Evolutionary conservation across 495 filamentous ascomycete genomes (phyloP).

Genomic region (Lophiostoma macrostomum): DNA sequence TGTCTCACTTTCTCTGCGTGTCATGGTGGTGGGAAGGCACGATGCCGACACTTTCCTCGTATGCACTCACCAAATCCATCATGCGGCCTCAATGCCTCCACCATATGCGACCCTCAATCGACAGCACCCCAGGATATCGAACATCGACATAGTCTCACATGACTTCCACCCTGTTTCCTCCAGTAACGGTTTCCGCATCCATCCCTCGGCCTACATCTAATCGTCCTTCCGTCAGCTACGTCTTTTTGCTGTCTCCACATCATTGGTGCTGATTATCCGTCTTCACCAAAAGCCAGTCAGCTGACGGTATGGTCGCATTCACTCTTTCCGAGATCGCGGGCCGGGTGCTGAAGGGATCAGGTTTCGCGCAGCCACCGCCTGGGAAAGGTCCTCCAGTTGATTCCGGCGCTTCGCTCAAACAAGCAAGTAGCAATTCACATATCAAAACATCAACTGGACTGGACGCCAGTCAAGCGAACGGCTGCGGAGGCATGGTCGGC

Average conservation of each 20-base stretch:
- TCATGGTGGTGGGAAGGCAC: too few relatives aligned
- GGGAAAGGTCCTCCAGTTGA: conserved; percentile 18
- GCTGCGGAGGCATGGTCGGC: conserved; percentile 28
- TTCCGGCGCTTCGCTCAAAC: conserved; percentile 1
- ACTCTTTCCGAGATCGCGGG: conserved; percentile 19
- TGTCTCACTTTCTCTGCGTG: too few relatives aligned
- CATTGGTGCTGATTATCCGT: background rate
- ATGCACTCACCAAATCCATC: background rate
- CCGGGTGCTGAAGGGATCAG: conserved; percentile 29
- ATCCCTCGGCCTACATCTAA: conserved; percentile 24
- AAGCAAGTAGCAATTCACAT: conserved; percentile 1
- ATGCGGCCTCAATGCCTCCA: too few relatives aligned
- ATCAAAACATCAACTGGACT: conserved; percentile 1
- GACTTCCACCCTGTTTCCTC: conserved; percentile 32
- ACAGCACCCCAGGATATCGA: conserved; percentile 28
- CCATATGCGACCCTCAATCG: conserved; percentile 23
- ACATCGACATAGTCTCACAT: conserved; percentile 32
- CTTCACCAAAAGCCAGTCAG: background rate
- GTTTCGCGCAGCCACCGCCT: conserved; percentile 16
- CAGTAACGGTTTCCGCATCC: conserved; percentile 29
- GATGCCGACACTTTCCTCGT: too few relatives aligned
- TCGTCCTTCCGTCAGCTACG: conserved; percentile 16
- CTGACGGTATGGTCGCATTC: conserved; percentile 15
- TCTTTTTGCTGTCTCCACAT: conserved; percentile 14
- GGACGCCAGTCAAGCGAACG: background rate